phyloP scores from a whole-genome alignment of 2,329 filamentous ascomycete species.

The Beauveria bassiana region DNA sequence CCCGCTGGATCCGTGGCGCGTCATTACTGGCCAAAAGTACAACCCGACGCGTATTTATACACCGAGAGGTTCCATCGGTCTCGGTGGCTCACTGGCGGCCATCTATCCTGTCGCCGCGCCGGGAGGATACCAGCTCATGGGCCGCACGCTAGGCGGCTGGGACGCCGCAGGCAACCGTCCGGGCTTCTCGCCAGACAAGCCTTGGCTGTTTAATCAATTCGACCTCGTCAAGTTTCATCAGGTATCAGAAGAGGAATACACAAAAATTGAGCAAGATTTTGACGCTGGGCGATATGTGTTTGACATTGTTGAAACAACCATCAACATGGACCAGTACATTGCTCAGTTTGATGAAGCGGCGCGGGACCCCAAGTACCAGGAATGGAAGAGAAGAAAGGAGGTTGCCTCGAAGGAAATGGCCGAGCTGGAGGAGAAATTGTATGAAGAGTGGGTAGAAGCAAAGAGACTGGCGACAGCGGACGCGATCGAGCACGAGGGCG shows the following conservation, averaged over 20 bases:
- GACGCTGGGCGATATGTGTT: conserved; percentile 22
- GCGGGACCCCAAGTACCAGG: conserved; percentile 14
- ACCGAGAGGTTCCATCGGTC: conserved; percentile 24
- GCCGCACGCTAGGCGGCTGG: conserved; percentile 23
- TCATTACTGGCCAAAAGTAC: conserved; percentile 19
- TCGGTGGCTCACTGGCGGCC: conserved; percentile 24
- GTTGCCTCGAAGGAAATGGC: conserved; percentile 6
- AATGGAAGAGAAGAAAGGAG: conserved; percentile 15
- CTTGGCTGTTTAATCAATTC: conserved; percentile 28
- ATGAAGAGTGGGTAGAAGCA: conserved; percentile 16
- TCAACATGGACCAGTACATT: conserved; percentile 24
- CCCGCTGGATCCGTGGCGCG: conserved; percentile 4
- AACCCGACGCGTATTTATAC: conserved; percentile 24
- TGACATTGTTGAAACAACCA: conserved; percentile 18
- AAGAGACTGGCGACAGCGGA: conserved; percentile 13
- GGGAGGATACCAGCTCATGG: conserved; percentile 28
- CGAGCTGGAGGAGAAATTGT: conserved; percentile 24
- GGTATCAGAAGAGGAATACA: conserved; percentile 24
- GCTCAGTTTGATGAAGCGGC: conserved; percentile 16
- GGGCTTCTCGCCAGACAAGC: conserved; percentile 19
- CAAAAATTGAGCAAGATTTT: conserved; percentile 18
- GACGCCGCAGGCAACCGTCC: conserved; percentile 23
- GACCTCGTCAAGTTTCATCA: conserved; percentile 24
- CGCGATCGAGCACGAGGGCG: not conserved
- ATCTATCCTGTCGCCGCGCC: conserved; percentile 24